A percentile compares a stretch with the other conserved stretches of the same genome.
Conservation (phyloP, 139 green algal species). For the Tetradesmus obliquus region DNA sequence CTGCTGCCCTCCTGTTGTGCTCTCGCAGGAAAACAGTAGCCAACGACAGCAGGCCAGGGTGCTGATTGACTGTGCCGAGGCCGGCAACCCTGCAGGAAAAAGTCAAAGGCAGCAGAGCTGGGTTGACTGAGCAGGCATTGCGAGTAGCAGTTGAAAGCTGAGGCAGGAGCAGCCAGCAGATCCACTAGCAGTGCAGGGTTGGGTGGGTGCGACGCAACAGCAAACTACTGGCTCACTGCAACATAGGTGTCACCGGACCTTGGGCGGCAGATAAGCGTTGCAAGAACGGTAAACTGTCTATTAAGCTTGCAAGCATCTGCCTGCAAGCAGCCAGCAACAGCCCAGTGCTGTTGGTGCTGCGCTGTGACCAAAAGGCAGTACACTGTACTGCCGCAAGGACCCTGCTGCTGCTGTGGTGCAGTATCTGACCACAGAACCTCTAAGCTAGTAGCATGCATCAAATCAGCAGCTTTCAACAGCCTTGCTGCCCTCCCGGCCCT, state of each 20-base stretch:
- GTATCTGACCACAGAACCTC: too few relatives aligned
- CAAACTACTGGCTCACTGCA: not conserved
- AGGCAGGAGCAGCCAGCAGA: not conserved
- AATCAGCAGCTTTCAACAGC: too few relatives aligned
- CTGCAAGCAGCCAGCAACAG: too few relatives aligned
- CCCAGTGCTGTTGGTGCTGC: too few relatives aligned
- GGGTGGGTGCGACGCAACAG: not conserved
- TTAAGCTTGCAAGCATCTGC: too few relatives aligned
- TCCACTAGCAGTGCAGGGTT: not conserved
- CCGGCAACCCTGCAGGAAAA: constrained; percentile 39
- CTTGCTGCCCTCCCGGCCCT: too few relatives aligned
- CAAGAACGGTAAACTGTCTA: too few relatives aligned
- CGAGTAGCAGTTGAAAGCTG: not conserved
- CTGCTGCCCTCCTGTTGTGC: constrained; percentile 52
- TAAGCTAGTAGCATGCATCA: too few relatives aligned
- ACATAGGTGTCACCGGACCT: too few relatives aligned
- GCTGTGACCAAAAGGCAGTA: not conserved
- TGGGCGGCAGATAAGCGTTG: too few relatives aligned
- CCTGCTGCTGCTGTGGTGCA: too few relatives aligned
- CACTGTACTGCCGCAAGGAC: not conserved
- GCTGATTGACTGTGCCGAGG: constrained; percentile 46
- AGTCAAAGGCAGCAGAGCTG: too few relatives aligned
- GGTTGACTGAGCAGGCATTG: not conserved
- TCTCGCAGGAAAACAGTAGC: constrained; percentile 52
- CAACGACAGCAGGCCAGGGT: constrained; percentile 50